Percentiles rank a stretch among this genome's conserved stretches.
Conservation (phyloP, 1,139 yeast species). For the Yamadazyma mexicana region DNA sequence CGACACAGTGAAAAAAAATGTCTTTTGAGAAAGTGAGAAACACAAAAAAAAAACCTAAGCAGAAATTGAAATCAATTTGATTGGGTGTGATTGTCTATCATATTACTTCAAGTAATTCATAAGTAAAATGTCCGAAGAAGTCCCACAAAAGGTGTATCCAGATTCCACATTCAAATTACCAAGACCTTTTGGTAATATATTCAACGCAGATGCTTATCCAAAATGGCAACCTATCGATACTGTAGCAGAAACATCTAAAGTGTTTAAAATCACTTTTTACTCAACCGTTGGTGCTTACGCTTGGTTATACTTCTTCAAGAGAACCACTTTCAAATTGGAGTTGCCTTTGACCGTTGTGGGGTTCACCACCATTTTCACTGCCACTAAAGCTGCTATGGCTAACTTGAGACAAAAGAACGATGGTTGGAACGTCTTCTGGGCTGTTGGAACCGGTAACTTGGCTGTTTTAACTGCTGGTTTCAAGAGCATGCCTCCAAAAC, state of each 20-base stretch:
- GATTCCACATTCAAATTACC: constrained; percentile 45
- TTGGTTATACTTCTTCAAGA: constrained; percentile 49
- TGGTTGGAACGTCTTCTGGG: constrained; percentile 52
- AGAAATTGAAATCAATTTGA: constrained; percentile 11
- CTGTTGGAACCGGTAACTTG: constrained; percentile 44
- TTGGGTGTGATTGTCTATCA: constrained; percentile 9
- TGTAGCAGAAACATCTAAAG: constrained; percentile 38
- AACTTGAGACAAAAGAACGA: constrained; percentile 51
- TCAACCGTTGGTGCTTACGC: constrained; percentile 50
- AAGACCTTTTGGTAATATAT: constrained; percentile 42
- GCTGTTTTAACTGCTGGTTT: constrained; percentile 43
- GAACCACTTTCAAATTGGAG: constrained; percentile 46
- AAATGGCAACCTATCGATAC: constrained; percentile 48
- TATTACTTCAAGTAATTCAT: not conserved
- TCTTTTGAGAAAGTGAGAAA: not conserved
- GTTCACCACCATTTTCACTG: constrained; percentile 45
- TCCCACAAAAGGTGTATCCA: constrained; percentile 21
- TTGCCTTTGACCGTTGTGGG: constrained; percentile 43
- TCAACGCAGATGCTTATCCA: constrained; percentile 45
- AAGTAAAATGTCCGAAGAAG: constrained; percentile 11
- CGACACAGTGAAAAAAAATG: too few species aligned
- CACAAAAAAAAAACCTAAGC: not conserved
- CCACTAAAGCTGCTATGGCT: constrained; percentile 39
- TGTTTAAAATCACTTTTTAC: constrained; percentile 44
- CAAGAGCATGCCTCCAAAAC: constrained; percentile 43